Conservation (phyloP, 441 rosid species). For the Jatropha podagrica region DNA sequence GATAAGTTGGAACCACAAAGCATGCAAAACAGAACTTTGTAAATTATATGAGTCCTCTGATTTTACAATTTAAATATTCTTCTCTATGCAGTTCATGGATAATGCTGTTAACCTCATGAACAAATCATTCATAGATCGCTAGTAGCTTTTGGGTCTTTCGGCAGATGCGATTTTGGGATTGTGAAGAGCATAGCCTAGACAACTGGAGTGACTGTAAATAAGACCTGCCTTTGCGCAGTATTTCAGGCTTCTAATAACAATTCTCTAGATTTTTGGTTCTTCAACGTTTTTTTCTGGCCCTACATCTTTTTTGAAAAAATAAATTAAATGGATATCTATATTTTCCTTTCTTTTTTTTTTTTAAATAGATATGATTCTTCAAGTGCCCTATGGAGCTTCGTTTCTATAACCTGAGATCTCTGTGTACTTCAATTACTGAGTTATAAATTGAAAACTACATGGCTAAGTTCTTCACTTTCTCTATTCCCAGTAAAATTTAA, state of each 20-base stretch:
- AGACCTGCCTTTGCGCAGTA: conserved; percentile 2
- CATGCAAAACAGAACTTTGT: background rate
- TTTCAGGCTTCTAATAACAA: background rate
- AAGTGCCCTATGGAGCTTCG: no score
- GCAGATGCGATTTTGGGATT: conserved; percentile 20
- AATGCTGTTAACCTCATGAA: conserved; percentile 79
- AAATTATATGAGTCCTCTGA: background rate
- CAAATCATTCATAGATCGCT: conserved; percentile 80
- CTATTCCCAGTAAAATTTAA: no score
- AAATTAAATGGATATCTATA: no score
- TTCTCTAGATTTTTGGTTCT: background rate
- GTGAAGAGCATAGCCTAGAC: conserved; percentile 15
- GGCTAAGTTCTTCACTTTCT: no score
- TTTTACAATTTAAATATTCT: conserved; percentile 17
- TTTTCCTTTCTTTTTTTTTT: no score
- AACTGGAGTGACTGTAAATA: conserved; percentile 23
- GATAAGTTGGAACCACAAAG: background rate
- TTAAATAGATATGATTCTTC: no score
- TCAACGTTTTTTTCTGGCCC: background rate
- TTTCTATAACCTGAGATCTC: no score
- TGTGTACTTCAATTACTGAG: no score
- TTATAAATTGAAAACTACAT: no score
- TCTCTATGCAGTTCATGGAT: conserved; percentile 78
- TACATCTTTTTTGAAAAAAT: background rate
- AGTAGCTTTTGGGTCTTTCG: conserved; percentile 16